Evolutionary conservation across 2,329 filamentous ascomycete species (phyloP).

Genomic region (Macrophomina tecta): DNA sequence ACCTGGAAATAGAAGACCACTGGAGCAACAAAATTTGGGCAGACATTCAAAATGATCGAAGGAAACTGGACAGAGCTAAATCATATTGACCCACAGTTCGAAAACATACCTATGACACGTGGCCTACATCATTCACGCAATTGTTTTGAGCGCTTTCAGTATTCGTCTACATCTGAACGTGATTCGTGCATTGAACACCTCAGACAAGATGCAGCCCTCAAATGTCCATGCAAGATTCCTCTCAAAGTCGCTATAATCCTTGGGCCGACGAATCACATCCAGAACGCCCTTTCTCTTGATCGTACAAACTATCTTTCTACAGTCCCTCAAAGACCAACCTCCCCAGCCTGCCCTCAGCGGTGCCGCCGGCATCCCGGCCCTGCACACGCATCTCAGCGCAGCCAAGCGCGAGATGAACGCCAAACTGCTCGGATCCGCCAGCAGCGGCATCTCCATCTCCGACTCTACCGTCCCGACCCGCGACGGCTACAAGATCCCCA

Average conservation of each 20-base stretch:
- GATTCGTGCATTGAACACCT: no score
- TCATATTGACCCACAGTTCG: conserved; percentile 13
- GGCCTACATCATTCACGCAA: no score
- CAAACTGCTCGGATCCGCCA: neutral
- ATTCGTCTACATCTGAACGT: no score
- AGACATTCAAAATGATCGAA: neutral
- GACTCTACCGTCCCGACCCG: conserved; percentile 34
- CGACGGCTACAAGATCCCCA: conserved; percentile 35
- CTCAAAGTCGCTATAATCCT: no score
- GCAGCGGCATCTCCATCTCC: conserved; percentile 30
- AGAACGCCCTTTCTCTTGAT: neutral
- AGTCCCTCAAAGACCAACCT: neutral
- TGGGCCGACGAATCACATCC: neutral
- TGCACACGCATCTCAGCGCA: neutral
- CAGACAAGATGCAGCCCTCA: no score
- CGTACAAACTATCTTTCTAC: neutral
- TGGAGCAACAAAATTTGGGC: no score
- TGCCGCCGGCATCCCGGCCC: neutral
- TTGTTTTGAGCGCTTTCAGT: no score
- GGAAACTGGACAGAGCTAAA: conserved; percentile 1
- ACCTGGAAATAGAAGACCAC: no score
- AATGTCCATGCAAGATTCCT: no score
- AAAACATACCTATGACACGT: neutral
- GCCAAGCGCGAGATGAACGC: conserved; percentile 5
- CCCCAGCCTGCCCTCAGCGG: neutral